Base-by-base conservation (phyloP, 2,329 filamentous ascomycete genomes). In the Metarhizium guizhouense region DNA sequence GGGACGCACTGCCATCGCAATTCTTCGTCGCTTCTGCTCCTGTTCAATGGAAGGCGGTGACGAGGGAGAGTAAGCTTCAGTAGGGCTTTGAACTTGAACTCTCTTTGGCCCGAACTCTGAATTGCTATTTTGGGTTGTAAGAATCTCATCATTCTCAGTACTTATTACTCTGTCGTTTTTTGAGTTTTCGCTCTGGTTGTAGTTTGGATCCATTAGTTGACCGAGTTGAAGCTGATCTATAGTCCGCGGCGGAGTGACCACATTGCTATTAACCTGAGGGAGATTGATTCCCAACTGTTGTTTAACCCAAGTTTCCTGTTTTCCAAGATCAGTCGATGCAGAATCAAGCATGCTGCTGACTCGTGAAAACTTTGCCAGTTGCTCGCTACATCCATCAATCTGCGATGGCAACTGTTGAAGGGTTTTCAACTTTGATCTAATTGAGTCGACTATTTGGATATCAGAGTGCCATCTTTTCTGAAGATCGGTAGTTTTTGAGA, bases 11-110 rank as follows among this genome's bases (percentile, higher is more conserved):
- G 60, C 58, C 4, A 47, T 57, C 3, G 61, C 61, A 51, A 65
- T 67, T 38, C 72, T 64, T 32, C 72, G 66, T 25, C 66, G 65
- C 13, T 61, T 59, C 57, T 72, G 68, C 57, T 74, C 72, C 50
- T 74, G 67, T 49, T 65, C 58, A 36, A 73, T 55, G 1, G 71
- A 71, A n/a, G 62, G 67, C 6, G 67, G 64, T 6, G 58, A 59
- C 2, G 59, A 63, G 3, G 64, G 63, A 8, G 62, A 62, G n/a
- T 56, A 18, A 4, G 54, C 50, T 32, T 62, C 56, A 6, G 56
- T 51, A 32, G 58, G 54, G 51, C 52, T 56, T 20, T 56, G 52
- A 49, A 58, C 57, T 29, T 56, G 54, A 8, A 58, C 57, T 47
- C 54, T 51, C 42, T 47, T 58, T 34, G 38, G 40, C 3, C 20